A percentile compares a stretch with the other conserved stretches of the same genome.
phyloP scores from a whole-genome alignment of 2,329 filamentous ascomycete species.

The Sporothrix brasiliensis region DNA sequence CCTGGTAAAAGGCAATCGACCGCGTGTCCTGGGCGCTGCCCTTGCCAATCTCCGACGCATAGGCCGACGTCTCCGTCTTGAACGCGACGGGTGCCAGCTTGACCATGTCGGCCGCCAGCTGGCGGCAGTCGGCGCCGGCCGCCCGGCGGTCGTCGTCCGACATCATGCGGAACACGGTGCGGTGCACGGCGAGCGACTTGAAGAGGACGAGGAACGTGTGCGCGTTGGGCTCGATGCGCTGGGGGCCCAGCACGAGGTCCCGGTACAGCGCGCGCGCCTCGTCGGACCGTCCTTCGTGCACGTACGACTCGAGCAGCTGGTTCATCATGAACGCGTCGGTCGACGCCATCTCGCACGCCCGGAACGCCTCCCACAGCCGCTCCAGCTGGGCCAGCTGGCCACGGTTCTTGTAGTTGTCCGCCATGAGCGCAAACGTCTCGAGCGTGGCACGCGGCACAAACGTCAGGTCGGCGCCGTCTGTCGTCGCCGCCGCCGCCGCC shows the following conservation, averaged over 20 bases:
- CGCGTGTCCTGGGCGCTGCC: constrained; percentile 36
- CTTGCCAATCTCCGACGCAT: background rate
- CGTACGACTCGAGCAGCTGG: constrained; percentile 69
- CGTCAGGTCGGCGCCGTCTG: constrained; percentile 38
- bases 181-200: constrained; percentile 59
- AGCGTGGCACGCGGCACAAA: constrained; percentile 64
- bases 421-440: constrained; percentile 76
- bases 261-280: constrained; percentile 61
- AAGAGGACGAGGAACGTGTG: constrained; percentile 71
- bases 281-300: constrained; percentile 59
- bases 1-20: constrained; percentile 36
- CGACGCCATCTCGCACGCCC: constrained; percentile 61
- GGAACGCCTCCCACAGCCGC: constrained; percentile 64
- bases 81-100: constrained; percentile 35
- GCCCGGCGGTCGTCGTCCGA: constrained; percentile 34
- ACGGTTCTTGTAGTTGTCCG: constrained; percentile 70
- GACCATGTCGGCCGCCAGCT: constrained; percentile 43
- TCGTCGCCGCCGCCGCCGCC: constrained; percentile 21
- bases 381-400: constrained; percentile 60
- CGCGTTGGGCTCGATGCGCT: constrained; percentile 60
- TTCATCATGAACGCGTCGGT: constrained; percentile 79
- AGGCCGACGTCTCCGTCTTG: background rate
- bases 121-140: constrained; percentile 35
- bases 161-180: constrained; percentile 41
- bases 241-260: constrained; percentile 51